phyloP scores from a whole-genome alignment of 1,284 basidiomycete genomes.

The Pascua guehoae region DNA sequence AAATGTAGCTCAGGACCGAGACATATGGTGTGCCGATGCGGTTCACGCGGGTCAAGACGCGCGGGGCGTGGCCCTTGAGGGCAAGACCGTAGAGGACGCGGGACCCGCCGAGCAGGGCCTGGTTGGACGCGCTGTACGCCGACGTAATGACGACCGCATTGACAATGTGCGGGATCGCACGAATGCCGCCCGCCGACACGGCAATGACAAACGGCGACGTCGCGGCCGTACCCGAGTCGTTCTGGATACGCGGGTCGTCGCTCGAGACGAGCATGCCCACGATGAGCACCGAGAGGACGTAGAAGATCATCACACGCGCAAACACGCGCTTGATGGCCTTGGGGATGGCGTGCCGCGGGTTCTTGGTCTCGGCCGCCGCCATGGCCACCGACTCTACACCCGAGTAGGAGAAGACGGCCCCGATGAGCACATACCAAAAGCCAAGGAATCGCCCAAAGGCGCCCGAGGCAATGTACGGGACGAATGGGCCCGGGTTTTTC shows the following conservation, averaged over 20 bases:
- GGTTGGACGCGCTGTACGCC: constrained; percentile 22
- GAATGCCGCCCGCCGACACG: constrained; percentile 63
- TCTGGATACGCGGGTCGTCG: constrained; percentile 14
- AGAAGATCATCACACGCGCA: constrained; percentile 51
- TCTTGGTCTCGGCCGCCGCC: constrained; percentile 36
- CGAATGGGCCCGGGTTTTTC: constrained; percentile 62
- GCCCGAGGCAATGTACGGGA: constrained; percentile 16
- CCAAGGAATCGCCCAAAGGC: constrained; percentile 23
- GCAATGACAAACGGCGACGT: constrained; percentile 67
- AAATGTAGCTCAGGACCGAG: constrained; percentile 28
- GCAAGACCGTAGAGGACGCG: constrained; percentile 52
- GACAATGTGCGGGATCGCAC: constrained; percentile 52
- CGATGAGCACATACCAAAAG: constrained; percentile 25
- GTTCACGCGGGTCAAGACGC: constrained; percentile 53
- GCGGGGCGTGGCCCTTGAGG: constrained; percentile 52
- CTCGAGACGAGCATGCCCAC: constrained; percentile 65
- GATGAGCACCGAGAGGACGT: constrained; percentile 55
- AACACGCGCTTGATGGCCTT: constrained; percentile 21
- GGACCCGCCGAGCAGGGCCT: constrained; percentile 23
- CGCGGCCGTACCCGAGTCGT: constrained; percentile 56
- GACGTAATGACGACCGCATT: constrained; percentile 41
- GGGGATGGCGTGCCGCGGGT: constrained; percentile 32
- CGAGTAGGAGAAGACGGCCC: constrained; percentile 29
- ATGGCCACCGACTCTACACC: constrained; percentile 28
- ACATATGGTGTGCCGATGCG: constrained; percentile 48